A percentile compares a stretch with the other conserved stretches of the same genome.
These are phyloP conservation scores for Nicotiana tomentosiformis DNA, from an alignment of 257 asterid genomes.

Conservation along the genomic window DNA sequence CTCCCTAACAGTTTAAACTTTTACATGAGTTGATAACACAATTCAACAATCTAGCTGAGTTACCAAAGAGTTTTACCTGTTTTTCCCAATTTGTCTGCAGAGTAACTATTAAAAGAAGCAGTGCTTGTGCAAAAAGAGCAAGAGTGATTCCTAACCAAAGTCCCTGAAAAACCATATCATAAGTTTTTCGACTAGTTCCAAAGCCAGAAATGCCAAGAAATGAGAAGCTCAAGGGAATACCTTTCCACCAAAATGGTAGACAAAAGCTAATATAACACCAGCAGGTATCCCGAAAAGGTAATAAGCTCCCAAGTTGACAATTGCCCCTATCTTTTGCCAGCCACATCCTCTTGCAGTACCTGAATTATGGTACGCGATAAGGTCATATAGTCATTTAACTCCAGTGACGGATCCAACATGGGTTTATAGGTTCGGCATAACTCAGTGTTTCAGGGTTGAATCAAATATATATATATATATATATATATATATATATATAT, in stretches of 20 bases:
- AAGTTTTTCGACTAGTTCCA: not conserved
- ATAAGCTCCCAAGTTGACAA: slow-evolving; percentile 50
- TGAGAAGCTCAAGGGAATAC: not conserved
- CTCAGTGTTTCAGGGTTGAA: no score
- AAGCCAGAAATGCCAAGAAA: not conserved
- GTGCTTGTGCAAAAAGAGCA: slow-evolving; percentile 52
- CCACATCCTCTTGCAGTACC: slow-evolving; percentile 74
- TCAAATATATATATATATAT: no score
- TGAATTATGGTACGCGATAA: not conserved
- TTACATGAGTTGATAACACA: not conserved
- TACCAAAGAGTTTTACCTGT: slow-evolving; percentile 31
- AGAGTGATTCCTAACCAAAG: slow-evolving; percentile 55
- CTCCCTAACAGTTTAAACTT: not conserved
- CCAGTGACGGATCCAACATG: no score
- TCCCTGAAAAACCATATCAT: slow-evolving; percentile 24
- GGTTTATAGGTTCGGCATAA: no score
- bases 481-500: no score
- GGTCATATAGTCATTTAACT: not conserved
- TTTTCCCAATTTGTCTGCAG: slow-evolving; percentile 50
- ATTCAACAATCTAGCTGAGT: not conserved
- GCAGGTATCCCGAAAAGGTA: slow-evolving; percentile 24
- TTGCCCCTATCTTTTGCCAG: slow-evolving; percentile 68
- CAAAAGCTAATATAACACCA: slow-evolving; percentile 19
- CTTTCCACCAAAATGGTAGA: slow-evolving; percentile 16
- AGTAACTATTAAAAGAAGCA: slow-evolving; percentile 39